A percentile compares a stretch with the other conserved stretches of the same genome.
phyloP scores from a whole-genome alignment of 2,329 filamentous ascomycete species.

The Biscogniauxia sp. region DNA sequence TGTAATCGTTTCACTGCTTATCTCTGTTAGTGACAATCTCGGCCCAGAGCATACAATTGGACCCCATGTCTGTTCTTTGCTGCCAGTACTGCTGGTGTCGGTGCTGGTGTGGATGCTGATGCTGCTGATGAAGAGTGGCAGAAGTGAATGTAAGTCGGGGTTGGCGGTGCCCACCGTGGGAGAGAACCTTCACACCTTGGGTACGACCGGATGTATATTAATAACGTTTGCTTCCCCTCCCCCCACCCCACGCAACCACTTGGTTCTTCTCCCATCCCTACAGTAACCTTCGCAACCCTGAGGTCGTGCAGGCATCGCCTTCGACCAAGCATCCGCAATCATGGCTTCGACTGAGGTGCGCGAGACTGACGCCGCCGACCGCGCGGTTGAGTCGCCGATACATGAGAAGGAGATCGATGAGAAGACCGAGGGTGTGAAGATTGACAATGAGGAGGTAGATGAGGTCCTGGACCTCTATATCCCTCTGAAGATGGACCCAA shows the following conservation, averaged over 20 bases:
- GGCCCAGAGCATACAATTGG: neutral
- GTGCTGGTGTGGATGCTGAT: no score
- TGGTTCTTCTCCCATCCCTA: neutral
- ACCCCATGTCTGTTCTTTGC: neutral
- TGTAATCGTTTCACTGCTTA: slow-evolving; percentile 5
- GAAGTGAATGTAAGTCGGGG: neutral
- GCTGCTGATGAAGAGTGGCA: no score
- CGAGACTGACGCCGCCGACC: slow-evolving; percentile 21
- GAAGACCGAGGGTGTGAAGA: slow-evolving; percentile 25
- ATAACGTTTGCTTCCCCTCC: neutral
- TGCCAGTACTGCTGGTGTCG: no score
- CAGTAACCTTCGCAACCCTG: slow-evolving; percentile 8
- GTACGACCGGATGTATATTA: neutral
- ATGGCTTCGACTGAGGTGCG: slow-evolving; percentile 27
- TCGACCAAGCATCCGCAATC: slow-evolving; percentile 15
- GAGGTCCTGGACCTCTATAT: slow-evolving; percentile 40
- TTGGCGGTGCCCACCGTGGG: neutral
- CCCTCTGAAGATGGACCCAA: slow-evolving; percentile 37
- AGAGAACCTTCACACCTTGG: neutral
- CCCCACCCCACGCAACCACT: neutral
- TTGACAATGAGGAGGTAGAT: slow-evolving; percentile 27
- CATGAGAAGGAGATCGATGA: slow-evolving; percentile 8
- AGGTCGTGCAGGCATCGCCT: slow-evolving; percentile 17
- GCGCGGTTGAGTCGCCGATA: slow-evolving; percentile 10
- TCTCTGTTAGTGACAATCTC: slow-evolving; percentile 1